A percentile compares a stretch with the other conserved stretches of the same genome.
These are phyloP conservation scores for Aristolochia contorta DNA, from an alignment of 164 flowering plant species.

Conservation along the genomic window DNA sequence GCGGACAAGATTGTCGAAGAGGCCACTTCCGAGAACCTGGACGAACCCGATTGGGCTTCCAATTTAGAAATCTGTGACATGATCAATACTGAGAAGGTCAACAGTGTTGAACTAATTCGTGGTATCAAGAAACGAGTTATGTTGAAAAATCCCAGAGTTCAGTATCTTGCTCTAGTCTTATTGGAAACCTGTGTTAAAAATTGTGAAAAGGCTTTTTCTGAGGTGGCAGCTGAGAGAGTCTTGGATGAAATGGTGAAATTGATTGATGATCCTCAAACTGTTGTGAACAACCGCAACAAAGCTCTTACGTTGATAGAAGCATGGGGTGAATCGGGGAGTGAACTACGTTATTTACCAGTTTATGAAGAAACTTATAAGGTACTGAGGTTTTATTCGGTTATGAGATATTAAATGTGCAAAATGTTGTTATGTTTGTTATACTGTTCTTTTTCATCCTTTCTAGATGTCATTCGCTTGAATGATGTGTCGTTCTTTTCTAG, in stretches of 20 bases:
- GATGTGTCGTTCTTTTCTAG: constrained; percentile 21
- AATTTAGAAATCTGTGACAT: constrained; percentile 87
- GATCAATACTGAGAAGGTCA: constrained; percentile 67
- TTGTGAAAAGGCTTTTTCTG: constrained; percentile 89
- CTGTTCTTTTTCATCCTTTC: not conserved
- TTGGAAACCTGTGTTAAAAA: constrained; percentile 74
- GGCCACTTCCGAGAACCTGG: constrained; percentile 73
- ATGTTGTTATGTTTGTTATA: not conserved
- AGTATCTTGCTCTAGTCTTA: constrained; percentile 62
- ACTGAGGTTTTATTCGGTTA: constrained; percentile 1
- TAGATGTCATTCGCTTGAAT: not conserved
- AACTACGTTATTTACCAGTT: constrained; percentile 87
- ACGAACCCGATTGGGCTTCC: constrained; percentile 89
- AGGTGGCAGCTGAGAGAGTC: constrained; percentile 88
- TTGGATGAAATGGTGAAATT: constrained; percentile 98
- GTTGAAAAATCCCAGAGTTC: constrained; percentile 62
- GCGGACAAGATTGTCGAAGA: constrained; percentile 84
- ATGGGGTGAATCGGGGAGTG: constrained; percentile 86
- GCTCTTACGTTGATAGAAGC: constrained; percentile 77
- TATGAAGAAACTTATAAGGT: constrained; percentile 98
- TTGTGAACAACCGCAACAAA: constrained; percentile 81
- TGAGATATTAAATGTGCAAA: not conserved
- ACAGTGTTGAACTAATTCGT: constrained; percentile 66
- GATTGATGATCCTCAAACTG: constrained; percentile 90
- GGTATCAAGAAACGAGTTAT: constrained; percentile 73